A percentile compares a stretch with the other conserved stretches of the same genome.
phyloP scores from a whole-genome alignment of 305 asterid species.

The Fraxinus paxiana region DNA sequence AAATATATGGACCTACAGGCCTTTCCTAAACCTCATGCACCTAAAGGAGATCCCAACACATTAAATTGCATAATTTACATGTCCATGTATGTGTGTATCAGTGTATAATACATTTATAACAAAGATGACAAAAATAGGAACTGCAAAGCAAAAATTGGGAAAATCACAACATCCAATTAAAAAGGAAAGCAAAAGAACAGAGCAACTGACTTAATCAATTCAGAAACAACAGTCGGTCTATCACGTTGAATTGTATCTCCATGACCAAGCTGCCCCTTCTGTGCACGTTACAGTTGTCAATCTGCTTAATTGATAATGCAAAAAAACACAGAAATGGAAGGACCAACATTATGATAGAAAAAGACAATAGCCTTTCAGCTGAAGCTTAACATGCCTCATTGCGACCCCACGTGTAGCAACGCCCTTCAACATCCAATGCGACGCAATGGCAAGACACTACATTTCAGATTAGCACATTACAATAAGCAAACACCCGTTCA shows the following conservation, averaged over 20 bases:
- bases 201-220: constrained; percentile 57
- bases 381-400: constrained; percentile 60
- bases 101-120: background rate
- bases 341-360: background rate
- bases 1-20: background rate
- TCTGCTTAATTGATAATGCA: constrained; percentile 12
- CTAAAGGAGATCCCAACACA: background rate
- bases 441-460: constrained; percentile 90
- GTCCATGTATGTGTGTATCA: background rate
- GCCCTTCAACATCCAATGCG: constrained; percentile 94
- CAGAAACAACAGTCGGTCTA: constrained; percentile 83
- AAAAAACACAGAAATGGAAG: constrained; percentile 6
- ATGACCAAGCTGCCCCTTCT: constrained; percentile 99
- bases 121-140: background rate
- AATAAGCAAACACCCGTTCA: constrained; percentile 1
- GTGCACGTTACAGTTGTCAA: constrained; percentile 22
- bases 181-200: constrained; percentile 3
- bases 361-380: constrained; percentile 1
- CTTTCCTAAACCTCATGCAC: background rate
- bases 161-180: background rate
- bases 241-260: constrained; percentile 86
- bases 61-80: background rate
- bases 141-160: background rate
- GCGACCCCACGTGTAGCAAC: constrained; percentile 98
- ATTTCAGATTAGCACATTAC: constrained; percentile 21